Percentiles rank a stretch among this genome's conserved stretches.
These are phyloP conservation scores for Chrysosphaeria jannelii DNA, from an alignment of 2,329 filamentous ascomycete species.

Conservation along the genomic window DNA sequence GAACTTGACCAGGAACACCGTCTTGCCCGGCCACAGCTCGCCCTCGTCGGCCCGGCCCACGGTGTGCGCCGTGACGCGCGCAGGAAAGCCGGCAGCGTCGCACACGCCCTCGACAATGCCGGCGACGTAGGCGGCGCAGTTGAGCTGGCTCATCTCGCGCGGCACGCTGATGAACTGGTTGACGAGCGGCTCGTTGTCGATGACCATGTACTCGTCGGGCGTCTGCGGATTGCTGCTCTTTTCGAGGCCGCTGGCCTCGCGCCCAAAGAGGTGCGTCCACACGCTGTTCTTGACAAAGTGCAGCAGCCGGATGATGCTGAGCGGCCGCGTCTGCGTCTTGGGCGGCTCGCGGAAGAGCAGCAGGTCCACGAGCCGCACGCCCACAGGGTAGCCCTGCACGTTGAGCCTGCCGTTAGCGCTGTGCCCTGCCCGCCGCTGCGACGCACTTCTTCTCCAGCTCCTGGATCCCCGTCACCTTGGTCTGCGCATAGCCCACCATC, in stretches of 20 bases:
- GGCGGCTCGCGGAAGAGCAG: slow-evolving; percentile 57
- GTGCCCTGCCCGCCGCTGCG: slow-evolving; percentile 5
- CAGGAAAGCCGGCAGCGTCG: slow-evolving; percentile 72
- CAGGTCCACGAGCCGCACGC: slow-evolving; percentile 80
- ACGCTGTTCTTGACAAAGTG: slow-evolving; percentile 85
- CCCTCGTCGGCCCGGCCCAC: slow-evolving; percentile 27
- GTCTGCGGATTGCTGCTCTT: slow-evolving; percentile 56
- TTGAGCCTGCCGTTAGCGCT: slow-evolving; percentile 32
- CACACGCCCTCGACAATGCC: slow-evolving; percentile 89
- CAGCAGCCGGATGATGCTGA: slow-evolving; percentile 67
- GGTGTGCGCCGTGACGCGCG: slow-evolving; percentile 69
- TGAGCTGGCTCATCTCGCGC: slow-evolving; percentile 84
- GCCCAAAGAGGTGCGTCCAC: slow-evolving; percentile 76
- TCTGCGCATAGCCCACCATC: slow-evolving; percentile 88
- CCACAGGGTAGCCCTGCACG: slow-evolving; percentile 73
- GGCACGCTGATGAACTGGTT: slow-evolving; percentile 85
- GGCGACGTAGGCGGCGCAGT: slow-evolving; percentile 84
- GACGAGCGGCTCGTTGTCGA: slow-evolving; percentile 89
- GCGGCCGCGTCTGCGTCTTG: slow-evolving; percentile 43
- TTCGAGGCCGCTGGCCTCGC: slow-evolving; percentile 76
- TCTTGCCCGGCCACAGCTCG: slow-evolving; percentile 88
- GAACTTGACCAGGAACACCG: slow-evolving; percentile 86
- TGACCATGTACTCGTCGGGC: slow-evolving; percentile 94
- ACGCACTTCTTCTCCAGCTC: slow-evolving; percentile 68
- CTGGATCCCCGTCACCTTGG: slow-evolving; percentile 67